Conservation (phyloP, 306 rosid species). For the Aeschynomene evenia region DNA sequence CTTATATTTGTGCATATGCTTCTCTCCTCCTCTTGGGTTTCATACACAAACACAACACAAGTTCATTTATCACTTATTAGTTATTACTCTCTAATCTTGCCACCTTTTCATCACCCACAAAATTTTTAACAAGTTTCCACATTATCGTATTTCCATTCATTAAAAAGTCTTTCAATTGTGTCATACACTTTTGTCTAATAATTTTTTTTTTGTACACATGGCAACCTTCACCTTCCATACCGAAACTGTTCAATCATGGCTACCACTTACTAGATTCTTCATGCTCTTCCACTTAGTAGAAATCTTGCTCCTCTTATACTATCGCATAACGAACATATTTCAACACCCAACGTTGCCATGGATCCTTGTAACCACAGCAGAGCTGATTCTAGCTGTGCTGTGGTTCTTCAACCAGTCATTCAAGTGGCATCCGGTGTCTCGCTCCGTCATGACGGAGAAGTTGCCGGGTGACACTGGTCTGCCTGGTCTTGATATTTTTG, state of each 20-base stretch:
- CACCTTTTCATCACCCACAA: not conserved
- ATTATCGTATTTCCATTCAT: no score
- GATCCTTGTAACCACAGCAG: conserved; percentile 27
- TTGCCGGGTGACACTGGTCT: conserved; percentile 17
- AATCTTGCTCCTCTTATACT: conserved; percentile 20
- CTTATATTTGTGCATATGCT: no score
- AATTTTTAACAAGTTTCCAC: no score
- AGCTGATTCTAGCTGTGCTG: not conserved
- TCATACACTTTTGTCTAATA: not conserved
- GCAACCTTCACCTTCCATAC: conserved; percentile 25
- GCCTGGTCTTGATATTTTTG: conserved; percentile 46
- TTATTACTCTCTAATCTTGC: no score
- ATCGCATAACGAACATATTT: conserved; percentile 16
- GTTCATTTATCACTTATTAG: no score
- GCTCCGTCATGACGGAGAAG: conserved; percentile 3
- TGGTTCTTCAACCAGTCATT: conserved; percentile 39
- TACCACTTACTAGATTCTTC: conserved; percentile 24
- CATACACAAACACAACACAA: no score
- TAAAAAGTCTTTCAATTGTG: no score
- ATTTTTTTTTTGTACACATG: not conserved
- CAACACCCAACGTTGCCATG: not conserved
- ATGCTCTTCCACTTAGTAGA: not conserved
- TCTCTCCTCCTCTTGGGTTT: no score
- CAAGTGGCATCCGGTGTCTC: conserved; percentile 38
- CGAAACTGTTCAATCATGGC: conserved; percentile 32